phyloP scores from a whole-genome alignment of 2,329 filamentous ascomycete genomes.

The Corynespora cassiicola region DNA sequence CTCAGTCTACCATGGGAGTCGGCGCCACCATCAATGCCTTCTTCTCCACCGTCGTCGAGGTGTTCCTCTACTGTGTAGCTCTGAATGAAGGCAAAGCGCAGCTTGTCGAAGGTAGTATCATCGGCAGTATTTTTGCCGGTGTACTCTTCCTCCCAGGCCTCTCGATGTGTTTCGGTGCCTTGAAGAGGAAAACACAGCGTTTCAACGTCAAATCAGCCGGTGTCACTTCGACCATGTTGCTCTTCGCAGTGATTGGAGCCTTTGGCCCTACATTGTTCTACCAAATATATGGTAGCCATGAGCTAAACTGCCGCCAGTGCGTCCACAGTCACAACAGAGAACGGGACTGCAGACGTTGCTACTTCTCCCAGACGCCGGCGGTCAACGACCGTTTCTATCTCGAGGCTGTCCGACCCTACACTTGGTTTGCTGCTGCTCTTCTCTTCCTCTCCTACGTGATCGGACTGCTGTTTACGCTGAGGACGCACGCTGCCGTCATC shows the following conservation, averaged over 20 bases:
- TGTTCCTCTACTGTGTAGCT: constrained; percentile 96
- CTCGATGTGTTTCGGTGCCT: constrained; percentile 98
- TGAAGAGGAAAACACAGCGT: constrained; percentile 96
- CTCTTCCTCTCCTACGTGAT: constrained; percentile 94
- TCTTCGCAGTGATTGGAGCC: constrained; percentile 93
- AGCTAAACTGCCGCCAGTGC: constrained; percentile 80
- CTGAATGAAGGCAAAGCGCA: constrained; percentile 89
- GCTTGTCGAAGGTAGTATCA: constrained; percentile 94
- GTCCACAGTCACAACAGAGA: constrained; percentile 59
- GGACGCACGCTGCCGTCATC: constrained; percentile 95
- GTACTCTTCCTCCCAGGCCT: constrained; percentile 92
- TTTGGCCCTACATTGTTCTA: constrained; percentile 98
- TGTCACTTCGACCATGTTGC: constrained; percentile 95
- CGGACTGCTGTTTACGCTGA: constrained; percentile 91
- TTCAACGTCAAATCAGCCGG: constrained; percentile 97
- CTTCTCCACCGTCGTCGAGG: constrained; percentile 96
- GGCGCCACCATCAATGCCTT: constrained; percentile 98
- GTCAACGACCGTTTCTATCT: constrained; percentile 88
- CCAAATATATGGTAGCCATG: constrained; percentile 97
- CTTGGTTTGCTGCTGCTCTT: constrained; percentile 82
- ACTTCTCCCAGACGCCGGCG: constrained; percentile 86
- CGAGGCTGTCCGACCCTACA: constrained; percentile 90
- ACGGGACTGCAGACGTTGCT: constrained; percentile 88
- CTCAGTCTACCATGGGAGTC: constrained; percentile 97
- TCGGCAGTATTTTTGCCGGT: constrained; percentile 97